A percentile compares a stretch with the other conserved stretches of the same genome.
Conservation (phyloP, 805 yeast species). For the Monosporozyma solicola region DNA sequence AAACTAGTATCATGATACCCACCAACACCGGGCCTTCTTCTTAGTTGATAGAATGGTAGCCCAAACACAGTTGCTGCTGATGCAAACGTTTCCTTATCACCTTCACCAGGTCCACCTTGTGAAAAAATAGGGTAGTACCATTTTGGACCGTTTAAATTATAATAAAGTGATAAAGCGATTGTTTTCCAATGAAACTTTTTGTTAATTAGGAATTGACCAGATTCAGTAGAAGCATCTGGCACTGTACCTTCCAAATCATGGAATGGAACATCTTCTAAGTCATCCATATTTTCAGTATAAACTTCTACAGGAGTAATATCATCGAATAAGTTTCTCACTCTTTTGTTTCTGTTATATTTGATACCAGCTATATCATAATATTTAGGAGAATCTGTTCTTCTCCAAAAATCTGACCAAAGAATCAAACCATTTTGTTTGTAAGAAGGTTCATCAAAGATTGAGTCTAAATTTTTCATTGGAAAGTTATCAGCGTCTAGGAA, state of each 20-base stretch:
- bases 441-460: constrained; percentile 48
- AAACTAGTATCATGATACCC: constrained; percentile 39
- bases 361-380: constrained; percentile 63
- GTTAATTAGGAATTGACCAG: constrained; percentile 61
- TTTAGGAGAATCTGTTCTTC: constrained; percentile 67
- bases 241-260: constrained; percentile 57
- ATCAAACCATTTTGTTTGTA: constrained; percentile 44
- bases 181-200: constrained; percentile 52
- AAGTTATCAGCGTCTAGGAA: constrained; percentile 70
- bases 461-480: constrained; percentile 58
- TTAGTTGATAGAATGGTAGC: constrained; percentile 43
- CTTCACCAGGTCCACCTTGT: constrained; percentile 73
- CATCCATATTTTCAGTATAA: constrained; percentile 12
- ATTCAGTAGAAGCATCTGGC: constrained; percentile 64
- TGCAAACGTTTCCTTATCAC: constrained; percentile 69
- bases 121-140: constrained; percentile 61
- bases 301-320: constrained; percentile 26
- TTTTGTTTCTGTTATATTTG: constrained; percentile 33
- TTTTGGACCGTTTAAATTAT: constrained; percentile 58
- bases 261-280: constrained; percentile 33
- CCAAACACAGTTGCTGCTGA: constrained; percentile 48
- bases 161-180: constrained; percentile 51
- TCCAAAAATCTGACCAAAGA: constrained; percentile 87
- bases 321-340: constrained; percentile 31
- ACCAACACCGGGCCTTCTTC: constrained; percentile 29